Base-by-base conservation (phyloP, 2,329 filamentous ascomycete genomes). In the Colletotrichum gloeosporioides region DNA sequence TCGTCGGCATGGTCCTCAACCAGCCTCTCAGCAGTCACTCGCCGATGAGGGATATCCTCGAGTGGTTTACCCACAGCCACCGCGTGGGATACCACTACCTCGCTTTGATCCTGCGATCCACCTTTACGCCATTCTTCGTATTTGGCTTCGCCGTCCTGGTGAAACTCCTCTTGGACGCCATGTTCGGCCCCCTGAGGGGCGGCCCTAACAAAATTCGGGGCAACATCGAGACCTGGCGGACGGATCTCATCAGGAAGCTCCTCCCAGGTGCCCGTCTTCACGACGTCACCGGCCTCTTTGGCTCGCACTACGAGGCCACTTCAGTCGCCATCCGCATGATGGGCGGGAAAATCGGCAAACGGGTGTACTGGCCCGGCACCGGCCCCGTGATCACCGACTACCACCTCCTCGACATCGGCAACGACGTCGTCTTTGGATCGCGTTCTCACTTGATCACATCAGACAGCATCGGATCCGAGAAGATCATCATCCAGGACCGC, bases 1-100 rank as follows among this genome's bases (percentile, higher is more conserved):
- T 88, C 4, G 57, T 89, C 13, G 88, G 88, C 31, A 85, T 98
- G 95, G 66, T 98, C 94, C 55, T 93, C 93, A 83, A 84, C 4
- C 79, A 86, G 77, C 86, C 87, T 1, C 59, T 79, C 4, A 74
- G 77, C 8, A 80, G 77, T 13, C 75, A 80, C 2, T 84, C 86
- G 25, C 84, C 84, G 36, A 78, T 90, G 10, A 83, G 83, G 32
- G 82, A 82, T 25, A 85, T 88, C 62, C 81, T 90, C 31, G 81
- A 84, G 64, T 91, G 89, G 89, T 90, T 90, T 77, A 85, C 88
- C 0, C 82, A 83, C 7, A 82, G 85, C 2, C 82, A 87, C 15
- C 83, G 89, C 74, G 85, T 91, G 3, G 86, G 82, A 3, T 90
- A 82, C 78, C 89, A 90, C 77, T 90, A 89, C 77, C 82, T 89